These are phyloP conservation scores for Plenodomus lindquistii DNA, from an alignment of 2,329 filamentous ascomycete species.

Conservation along the genomic window DNA sequence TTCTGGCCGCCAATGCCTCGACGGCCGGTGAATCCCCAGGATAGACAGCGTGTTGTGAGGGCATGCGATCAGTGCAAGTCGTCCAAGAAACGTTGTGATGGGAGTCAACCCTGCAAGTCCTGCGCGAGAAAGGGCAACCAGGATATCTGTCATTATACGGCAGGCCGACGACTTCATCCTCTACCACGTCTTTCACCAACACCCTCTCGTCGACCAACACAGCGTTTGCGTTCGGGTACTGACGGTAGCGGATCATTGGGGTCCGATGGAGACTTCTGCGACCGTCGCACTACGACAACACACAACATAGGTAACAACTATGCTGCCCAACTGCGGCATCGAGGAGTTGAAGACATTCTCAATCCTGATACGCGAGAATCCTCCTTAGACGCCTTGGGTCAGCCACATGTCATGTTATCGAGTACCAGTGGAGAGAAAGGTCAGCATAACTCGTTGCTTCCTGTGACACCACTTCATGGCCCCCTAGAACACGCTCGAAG, in stretches of 20 bases:
- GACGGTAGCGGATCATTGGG: too few species aligned
- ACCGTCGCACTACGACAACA: too few species aligned
- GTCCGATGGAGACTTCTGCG: too few species aligned
- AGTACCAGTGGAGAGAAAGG: constrained; percentile 55
- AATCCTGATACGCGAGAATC: constrained; percentile 19
- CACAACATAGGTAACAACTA: constrained; percentile 1
- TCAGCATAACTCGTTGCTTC: too few species aligned
- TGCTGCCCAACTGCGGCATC: background rate
- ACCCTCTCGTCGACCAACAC: too few species aligned
- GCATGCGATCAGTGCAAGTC: constrained; percentile 25
- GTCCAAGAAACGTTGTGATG: constrained; percentile 27
- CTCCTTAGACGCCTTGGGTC: constrained; percentile 13
- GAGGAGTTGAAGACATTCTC: constrained; percentile 4
- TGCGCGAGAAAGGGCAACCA: constrained; percentile 21
- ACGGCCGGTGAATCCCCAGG: constrained; percentile 22
- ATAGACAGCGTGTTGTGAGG: constrained; percentile 23
- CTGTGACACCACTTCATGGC: too few species aligned
- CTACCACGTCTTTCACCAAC: constrained; percentile 9
- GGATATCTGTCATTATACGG: constrained; percentile 16
- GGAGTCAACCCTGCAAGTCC: constrained; percentile 16
- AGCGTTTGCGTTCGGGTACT: too few species aligned
- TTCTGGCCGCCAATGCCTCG: too few species aligned
- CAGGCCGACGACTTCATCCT: constrained; percentile 12
- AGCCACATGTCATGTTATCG: constrained; percentile 51
- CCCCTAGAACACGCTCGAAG: too few species aligned